Conservation (phyloP, 306 rosid genomes). For the Potentilla sterilis region DNA sequence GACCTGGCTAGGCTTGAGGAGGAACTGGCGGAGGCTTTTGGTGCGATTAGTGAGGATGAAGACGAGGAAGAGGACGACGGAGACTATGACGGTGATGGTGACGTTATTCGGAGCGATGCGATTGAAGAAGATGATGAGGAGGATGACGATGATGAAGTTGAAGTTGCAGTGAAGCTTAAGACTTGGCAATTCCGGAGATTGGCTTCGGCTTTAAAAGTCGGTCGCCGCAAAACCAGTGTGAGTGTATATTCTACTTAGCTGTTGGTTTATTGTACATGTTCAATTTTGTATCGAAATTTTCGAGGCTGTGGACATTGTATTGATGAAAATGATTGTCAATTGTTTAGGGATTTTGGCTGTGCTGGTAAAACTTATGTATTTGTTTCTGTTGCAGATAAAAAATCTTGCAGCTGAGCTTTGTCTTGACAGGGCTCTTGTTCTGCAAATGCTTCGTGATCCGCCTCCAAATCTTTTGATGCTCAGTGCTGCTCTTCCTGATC, state of each 20-base stretch:
- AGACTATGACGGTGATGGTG: conserved; percentile 22
- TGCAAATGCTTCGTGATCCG: conserved; percentile 81
- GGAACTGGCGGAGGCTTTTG: conserved; percentile 55
- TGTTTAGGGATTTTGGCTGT: neutral
- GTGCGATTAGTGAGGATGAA: conserved; percentile 36
- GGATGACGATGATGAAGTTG: conserved; percentile 30
- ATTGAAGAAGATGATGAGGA: conserved; percentile 17
- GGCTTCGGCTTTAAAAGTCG: conserved; percentile 73
- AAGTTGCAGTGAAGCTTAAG: conserved; percentile 47
- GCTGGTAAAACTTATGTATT: neutral
- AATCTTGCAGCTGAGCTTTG: conserved; percentile 87
- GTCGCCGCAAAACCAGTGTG: conserved; percentile 85
- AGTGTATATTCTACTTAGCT: conserved; percentile 12
- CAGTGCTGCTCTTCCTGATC: conserved; percentile 73
- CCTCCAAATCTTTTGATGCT: conserved; percentile 77
- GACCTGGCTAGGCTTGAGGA: conserved; percentile 58
- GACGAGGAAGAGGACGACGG: conserved; percentile 10
- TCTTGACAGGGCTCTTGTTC: conserved; percentile 83
- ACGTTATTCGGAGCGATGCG: neutral
- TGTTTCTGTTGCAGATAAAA: conserved; percentile 56
- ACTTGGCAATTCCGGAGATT: conserved; percentile 79
- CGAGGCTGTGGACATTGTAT: neutral
- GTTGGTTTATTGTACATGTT: neutral
- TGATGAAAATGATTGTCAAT: neutral
- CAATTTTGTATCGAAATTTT: neutral